Base-by-base conservation (phyloP, 164 flowering plant genomes). In the Nelumbo lutea region DNA sequence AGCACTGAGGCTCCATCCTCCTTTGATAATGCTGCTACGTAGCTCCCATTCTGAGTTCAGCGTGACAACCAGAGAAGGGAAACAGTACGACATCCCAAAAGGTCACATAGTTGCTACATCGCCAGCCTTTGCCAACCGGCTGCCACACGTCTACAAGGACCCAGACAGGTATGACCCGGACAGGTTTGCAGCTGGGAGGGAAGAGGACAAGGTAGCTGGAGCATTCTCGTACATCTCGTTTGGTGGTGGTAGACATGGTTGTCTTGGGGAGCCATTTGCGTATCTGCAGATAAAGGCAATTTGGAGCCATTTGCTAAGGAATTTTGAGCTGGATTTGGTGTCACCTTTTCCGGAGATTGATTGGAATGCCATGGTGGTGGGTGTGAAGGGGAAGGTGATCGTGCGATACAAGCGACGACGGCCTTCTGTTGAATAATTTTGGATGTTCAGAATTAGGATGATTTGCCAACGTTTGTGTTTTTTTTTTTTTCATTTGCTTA, bases 341-440 rank as follows among this genome's bases (percentile, higher is more conserved):
- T 91, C 96, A 9, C 96, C 97, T 4, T 94, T 94, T 68, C 97
- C 96, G 4, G 97, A 94, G 80, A 89, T 83, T 11, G 96, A 94
- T 66, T 91, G 98, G 98, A 94, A 94, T 79, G 98, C 97, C 51
- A 90, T 90, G 97, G 97, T 94, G 43, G 98, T 94, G 14, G 97
- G 98, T 40, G 97, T 94, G 45, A 94, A 94, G 71, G 98, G 96
- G 47, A 85, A 87, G 69, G 97, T 92, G 15, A 88, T 90, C 97
- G 97, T 95, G 44, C 81, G 94, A n/a, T 95, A 89, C 87, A 90
- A 90, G 88, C 82, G 97, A 6, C 80, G 85, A 42, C 75, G 74
- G 75, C 89, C 88, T 61, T 58, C 80, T 27, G 70, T 73, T 43
- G 74, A 77, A 46, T 46, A 46, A 46, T 27, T 27, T 27, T 27